phyloP scores from a whole-genome alignment of 2,329 filamentous ascomycete genomes.

The Xenoacremonium recifei region DNA sequence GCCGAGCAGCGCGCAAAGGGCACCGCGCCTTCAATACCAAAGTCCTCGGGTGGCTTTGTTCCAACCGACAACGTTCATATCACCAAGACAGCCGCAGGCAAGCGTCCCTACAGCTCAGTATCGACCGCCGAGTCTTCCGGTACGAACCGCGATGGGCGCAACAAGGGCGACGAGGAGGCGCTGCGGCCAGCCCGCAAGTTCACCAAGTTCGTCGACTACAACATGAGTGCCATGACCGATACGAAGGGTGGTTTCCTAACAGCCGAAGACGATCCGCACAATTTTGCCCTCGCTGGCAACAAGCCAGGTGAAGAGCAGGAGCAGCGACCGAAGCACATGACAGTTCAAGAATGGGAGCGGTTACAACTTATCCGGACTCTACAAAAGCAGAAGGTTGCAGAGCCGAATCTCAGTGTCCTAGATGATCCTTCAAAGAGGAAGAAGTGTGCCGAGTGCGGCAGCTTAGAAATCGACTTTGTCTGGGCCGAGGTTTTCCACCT shows the following conservation, averaged over 20 bases:
- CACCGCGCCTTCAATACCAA: slow-evolving; percentile 39
- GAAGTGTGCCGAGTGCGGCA: slow-evolving; percentile 79
- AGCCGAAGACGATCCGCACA: slow-evolving; percentile 87
- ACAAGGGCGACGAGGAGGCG: slow-evolving; percentile 42
- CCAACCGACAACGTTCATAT: slow-evolving; percentile 63
- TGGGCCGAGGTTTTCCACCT: slow-evolving; percentile 85
- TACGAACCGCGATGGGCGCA: slow-evolving; percentile 69
- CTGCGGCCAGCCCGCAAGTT: slow-evolving; percentile 85
- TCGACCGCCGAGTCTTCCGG: slow-evolving; percentile 47
- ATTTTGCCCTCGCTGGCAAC: slow-evolving; percentile 63
- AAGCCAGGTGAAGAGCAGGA: slow-evolving; percentile 38
- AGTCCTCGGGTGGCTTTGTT: slow-evolving; percentile 68
- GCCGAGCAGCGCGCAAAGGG: slow-evolving; percentile 54
- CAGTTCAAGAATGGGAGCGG: slow-evolving; percentile 85
- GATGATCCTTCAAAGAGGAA: slow-evolving; percentile 63
- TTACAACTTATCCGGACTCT: slow-evolving; percentile 73
- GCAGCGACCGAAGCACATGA: slow-evolving; percentile 83
- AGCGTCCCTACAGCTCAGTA: slow-evolving; percentile 68
- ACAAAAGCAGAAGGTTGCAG: slow-evolving; percentile 71
- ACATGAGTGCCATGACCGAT: slow-evolving; percentile 97
- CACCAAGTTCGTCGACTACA: slow-evolving; percentile 93
- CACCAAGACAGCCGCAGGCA: slow-evolving; percentile 48
- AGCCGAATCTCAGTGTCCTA: slow-evolving; percentile 81
- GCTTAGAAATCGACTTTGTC: slow-evolving; percentile 87
- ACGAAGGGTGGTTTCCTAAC: slow-evolving; percentile 94